Evolutionary conservation across 2,329 filamentous ascomycete genomes (phyloP).

Genomic region (Penicillium sp.): DNA sequence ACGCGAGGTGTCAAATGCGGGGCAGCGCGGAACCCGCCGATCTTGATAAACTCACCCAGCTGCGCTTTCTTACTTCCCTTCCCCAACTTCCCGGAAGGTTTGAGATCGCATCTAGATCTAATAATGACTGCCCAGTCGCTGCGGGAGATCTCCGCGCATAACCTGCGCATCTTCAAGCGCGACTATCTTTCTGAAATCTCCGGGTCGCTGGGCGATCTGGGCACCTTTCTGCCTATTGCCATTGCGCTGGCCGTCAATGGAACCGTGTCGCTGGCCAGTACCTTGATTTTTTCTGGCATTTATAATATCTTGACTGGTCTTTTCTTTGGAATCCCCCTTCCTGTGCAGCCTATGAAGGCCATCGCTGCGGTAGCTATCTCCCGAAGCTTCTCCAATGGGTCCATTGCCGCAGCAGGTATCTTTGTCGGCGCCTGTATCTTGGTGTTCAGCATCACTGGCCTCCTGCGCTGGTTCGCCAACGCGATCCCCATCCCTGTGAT

Average conservation of each 20-base stretch:
- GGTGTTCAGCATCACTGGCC: slow-evolving; percentile 72
- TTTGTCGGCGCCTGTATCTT: slow-evolving; percentile 73
- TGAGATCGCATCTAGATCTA: neutral
- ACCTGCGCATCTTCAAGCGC: slow-evolving; percentile 55
- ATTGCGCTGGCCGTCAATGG: slow-evolving; percentile 76
- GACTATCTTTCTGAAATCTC: slow-evolving; percentile 74
- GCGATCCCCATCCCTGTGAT: slow-evolving; percentile 81
- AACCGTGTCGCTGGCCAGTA: slow-evolving; percentile 78
- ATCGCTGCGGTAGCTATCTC: slow-evolving; percentile 88
- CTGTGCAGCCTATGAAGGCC: slow-evolving; percentile 87
- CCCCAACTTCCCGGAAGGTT: neutral
- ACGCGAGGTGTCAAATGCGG: slow-evolving; percentile 4
- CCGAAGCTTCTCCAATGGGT: slow-evolving; percentile 61
- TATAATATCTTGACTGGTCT: slow-evolving; percentile 82
- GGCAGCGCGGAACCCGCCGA: slow-evolving; percentile 10
- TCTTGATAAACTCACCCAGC: slow-evolving; percentile 3
- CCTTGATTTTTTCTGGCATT: slow-evolving; percentile 81
- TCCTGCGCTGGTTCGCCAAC: slow-evolving; percentile 71
- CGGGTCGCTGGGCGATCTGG: slow-evolving; percentile 82
- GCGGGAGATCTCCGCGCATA: slow-evolving; percentile 43
- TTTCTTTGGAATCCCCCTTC: slow-evolving; percentile 82
- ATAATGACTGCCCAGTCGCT: slow-evolving; percentile 28
- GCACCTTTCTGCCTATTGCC: slow-evolving; percentile 84
- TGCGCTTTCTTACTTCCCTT: neutral
- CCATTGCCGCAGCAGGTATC: slow-evolving; percentile 79